phyloP scores from a whole-genome alignment of 1,284 basidiomycete species.

The Microstroma glucosiphilum region DNA sequence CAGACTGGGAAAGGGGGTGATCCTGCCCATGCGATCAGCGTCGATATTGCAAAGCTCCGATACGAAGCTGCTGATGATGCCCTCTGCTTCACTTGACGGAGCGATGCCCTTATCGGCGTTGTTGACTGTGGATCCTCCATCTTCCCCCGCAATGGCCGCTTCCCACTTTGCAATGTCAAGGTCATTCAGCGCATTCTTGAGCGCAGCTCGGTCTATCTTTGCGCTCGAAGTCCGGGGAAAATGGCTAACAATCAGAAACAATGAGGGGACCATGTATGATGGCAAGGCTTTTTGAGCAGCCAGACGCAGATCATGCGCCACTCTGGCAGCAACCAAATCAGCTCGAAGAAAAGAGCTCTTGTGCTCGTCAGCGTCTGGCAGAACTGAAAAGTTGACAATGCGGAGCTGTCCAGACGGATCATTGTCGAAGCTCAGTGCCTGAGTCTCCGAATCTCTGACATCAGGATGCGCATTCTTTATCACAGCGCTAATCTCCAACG shows the following conservation, averaged over 20 bases:
- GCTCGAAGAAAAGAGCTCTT: conserved; percentile 21
- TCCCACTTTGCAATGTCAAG: conserved; percentile 47
- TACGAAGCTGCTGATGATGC: conserved; percentile 22
- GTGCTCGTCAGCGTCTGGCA: conserved; percentile 16
- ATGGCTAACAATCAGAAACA: conserved; percentile 47
- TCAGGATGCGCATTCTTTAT: conserved; percentile 36
- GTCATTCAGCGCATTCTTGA: conserved; percentile 35
- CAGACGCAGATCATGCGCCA: conserved; percentile 30
- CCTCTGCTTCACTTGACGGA: conserved; percentile 16
- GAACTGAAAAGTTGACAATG: conserved; percentile 50
- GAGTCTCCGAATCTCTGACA: conserved; percentile 46
- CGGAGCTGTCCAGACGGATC: conserved; percentile 24
- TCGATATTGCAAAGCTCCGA: conserved; percentile 32
- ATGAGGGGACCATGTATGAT: conserved; percentile 48
- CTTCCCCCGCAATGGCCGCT: conserved; percentile 21
- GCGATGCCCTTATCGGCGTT: conserved; percentile 19
- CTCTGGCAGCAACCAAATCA: conserved; percentile 27
- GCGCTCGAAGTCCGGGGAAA: conserved; percentile 51
- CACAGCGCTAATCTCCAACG: conserved; percentile 52
- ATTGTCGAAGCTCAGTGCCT: conserved; percentile 24
- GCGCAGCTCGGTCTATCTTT: conserved; percentile 51
- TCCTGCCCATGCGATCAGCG: conserved; percentile 29
- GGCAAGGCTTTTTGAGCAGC: conserved; percentile 34
- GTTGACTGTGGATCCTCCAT: neutral
- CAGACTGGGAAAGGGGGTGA: conserved; percentile 39